Base-by-base conservation (phyloP, 805 yeast genomes). In the Cyberlindnera veronae region DNA sequence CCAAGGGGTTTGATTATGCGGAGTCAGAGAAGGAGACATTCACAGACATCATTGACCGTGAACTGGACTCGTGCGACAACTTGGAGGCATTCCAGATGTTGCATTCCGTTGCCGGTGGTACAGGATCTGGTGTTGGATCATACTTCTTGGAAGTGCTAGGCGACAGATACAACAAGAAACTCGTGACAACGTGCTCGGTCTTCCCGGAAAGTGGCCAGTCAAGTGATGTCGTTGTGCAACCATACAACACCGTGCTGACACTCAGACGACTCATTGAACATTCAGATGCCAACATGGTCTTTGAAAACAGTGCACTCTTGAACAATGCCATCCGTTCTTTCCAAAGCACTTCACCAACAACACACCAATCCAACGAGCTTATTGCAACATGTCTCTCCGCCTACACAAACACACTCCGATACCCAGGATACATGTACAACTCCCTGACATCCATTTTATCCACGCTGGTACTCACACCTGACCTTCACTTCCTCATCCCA, bases 91-190 rank as follows among this genome's bases (percentile, higher is more conserved):
- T 93, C 61, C 95, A 89, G 67, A 65, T 93, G 49, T 62, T 90
- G 37, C 99, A 93, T 63, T 84, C 96, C 4, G 95, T 93, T 5
- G 98, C 97, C 0, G 99, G 99, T 27, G 99, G 99, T 29, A 93
- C 99, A 0, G 99, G 99, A 0, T 85, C 96, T 0, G 99, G 99
- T 3, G 77, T 89, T 27, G 99, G 99, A 1, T 85, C 95, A 0
- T 75, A 76, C 41, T 51, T 93, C 32, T 63, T 93, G 28, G 97
- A 93, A 59, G 68, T 79, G 13, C 61, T 95, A 41, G 77, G 79
- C 41, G 99, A 93, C 59, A 67, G 88, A 39, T 91, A 79, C 58
- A 79, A 84, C 37, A 90, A 90, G 60, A 91, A 89, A 55, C 63
- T 93, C 36, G 68, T 86, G 8, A 85, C 85, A 42, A 88, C 98